These are phyloP conservation scores for Alternaria novae-zelandiae DNA, from an alignment of 2,329 filamentous ascomycete genomes.

Conservation along the genomic window DNA sequence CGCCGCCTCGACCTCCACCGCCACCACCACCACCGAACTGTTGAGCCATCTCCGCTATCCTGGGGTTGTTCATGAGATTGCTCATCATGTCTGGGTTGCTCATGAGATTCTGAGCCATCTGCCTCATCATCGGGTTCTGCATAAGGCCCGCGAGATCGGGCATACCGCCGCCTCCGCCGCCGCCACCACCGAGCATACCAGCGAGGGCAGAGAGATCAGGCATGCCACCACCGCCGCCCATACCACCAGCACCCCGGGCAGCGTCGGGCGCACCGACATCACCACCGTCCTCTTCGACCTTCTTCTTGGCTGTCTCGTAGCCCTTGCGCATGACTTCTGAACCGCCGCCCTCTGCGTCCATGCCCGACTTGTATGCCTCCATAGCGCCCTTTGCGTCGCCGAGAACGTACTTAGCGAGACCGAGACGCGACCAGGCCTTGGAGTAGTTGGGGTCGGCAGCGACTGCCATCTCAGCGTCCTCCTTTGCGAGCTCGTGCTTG, in stretches of 20 bases:
- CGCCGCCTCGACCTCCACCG: conserved; percentile 61
- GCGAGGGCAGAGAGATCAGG: conserved; percentile 80
- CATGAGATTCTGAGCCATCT: conserved; percentile 97
- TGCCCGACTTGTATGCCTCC: conserved; percentile 92
- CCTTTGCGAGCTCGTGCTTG: conserved; percentile 82
- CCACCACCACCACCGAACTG: conserved; percentile 61
- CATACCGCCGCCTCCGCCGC: conserved; percentile 75
- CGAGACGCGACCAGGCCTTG: conserved; percentile 94
- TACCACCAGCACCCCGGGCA: conserved; percentile 50
- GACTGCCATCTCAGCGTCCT: conserved; percentile 90
- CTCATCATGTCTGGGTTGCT: conserved; percentile 91
- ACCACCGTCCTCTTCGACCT: conserved; percentile 78
- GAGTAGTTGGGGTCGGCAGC: conserved; percentile 90
- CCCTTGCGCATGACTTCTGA: conserved; percentile 98
- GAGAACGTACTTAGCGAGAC: conserved; percentile 87
- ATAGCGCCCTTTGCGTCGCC: conserved; percentile 90
- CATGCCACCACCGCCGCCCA: conserved; percentile 74
- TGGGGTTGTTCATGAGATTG: conserved; percentile 93
- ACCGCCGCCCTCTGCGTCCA: conserved; percentile 92
- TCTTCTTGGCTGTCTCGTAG: conserved; percentile 88
- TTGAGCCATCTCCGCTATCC: conserved; percentile 84
- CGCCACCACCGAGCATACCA: conserved; percentile 54
- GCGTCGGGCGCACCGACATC: conserved; percentile 57
- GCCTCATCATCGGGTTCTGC: conserved; percentile 94
- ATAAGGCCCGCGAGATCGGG: conserved; percentile 71